These are phyloP conservation scores for Fusarium nisikadoi DNA, from an alignment of 2,329 filamentous ascomycete species.

Conservation along the genomic window DNA sequence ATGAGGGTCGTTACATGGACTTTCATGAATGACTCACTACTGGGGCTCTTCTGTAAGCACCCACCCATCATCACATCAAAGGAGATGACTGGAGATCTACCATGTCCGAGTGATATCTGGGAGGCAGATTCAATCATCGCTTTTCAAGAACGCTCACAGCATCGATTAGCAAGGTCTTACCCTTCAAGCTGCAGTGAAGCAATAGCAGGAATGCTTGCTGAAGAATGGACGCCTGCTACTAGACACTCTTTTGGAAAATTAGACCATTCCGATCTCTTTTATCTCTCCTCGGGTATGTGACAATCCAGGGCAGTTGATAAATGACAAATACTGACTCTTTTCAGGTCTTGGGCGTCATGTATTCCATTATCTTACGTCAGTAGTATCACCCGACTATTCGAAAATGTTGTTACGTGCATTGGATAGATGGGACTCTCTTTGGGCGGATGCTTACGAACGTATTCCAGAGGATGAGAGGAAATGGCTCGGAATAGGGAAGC, in stretches of 20 bases:
- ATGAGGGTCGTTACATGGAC: constrained; percentile 31
- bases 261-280: neutral
- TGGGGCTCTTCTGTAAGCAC: constrained; percentile 24
- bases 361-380: constrained; percentile 19
- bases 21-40: constrained; percentile 10
- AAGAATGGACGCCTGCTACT: neutral
- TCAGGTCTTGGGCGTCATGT: constrained; percentile 7
- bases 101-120: constrained; percentile 22
- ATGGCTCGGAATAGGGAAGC: constrained; percentile 22
- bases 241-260: neutral
- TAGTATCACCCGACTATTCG: neutral
- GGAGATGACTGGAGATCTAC: constrained; percentile 30
- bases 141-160: neutral
- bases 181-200: neutral
- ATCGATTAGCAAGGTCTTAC: neutral
- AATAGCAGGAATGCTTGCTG: constrained; percentile 5
- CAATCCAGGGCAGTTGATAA: rapidly evolving
- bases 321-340: neutral
- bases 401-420: constrained; percentile 1
- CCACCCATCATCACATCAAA: constrained; percentile 12
- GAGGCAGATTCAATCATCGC: constrained; percentile 1
- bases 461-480: neutral
- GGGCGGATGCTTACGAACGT: neutral
- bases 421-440: constrained; percentile 27
- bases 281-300: neutral